Conservation (phyloP, 805 yeast genomes). For the Yamadazyma insecticola region DNA sequence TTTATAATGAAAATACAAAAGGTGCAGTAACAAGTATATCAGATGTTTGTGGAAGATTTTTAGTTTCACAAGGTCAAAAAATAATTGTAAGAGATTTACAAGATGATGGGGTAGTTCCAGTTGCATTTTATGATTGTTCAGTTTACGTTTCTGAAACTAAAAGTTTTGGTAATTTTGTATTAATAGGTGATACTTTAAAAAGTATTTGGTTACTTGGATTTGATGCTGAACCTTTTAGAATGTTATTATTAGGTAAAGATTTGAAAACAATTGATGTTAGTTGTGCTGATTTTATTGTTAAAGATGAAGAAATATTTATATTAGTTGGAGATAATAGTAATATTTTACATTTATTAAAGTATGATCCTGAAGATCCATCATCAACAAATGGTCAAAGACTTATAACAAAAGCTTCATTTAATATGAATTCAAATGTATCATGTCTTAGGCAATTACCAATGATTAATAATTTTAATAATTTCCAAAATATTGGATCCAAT, state of each 20-base stretch:
- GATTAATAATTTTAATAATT: conserved; percentile 28
- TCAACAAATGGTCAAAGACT: conserved; percentile 78
- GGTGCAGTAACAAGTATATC: conserved; percentile 81
- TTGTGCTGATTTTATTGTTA: conserved; percentile 71
- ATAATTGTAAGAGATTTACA: conserved; percentile 75
- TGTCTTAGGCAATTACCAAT: conserved; percentile 46
- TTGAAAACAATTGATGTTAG: conserved; percentile 55
- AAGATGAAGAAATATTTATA: conserved; percentile 64
- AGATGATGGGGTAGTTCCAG: conserved; percentile 87
- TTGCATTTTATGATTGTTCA: conserved; percentile 87
- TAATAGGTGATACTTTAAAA: conserved; percentile 76
- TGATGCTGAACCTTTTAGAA: conserved; percentile 91
- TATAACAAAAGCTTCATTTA: conserved; percentile 65
- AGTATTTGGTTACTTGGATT: conserved; percentile 81
- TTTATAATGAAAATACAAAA: conserved; percentile 67
- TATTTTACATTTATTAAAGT: conserved; percentile 68
- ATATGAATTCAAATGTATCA: conserved; percentile 58
- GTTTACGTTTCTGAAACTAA: conserved; percentile 76
- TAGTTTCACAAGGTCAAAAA: conserved; percentile 85
- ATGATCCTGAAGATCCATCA: conserved; percentile 87
- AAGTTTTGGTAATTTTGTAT: conserved; percentile 74
- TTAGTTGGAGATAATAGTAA: conserved; percentile 65
- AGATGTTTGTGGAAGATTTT: conserved; percentile 77
- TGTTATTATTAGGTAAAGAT: conserved; percentile 76
- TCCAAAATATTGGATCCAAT: conserved; percentile 67